A percentile compares a stretch with the other conserved stretches of the same genome.
Conservation (phyloP, 2,329 filamentous ascomycete genomes). For the Metarhizium humberi region DNA sequence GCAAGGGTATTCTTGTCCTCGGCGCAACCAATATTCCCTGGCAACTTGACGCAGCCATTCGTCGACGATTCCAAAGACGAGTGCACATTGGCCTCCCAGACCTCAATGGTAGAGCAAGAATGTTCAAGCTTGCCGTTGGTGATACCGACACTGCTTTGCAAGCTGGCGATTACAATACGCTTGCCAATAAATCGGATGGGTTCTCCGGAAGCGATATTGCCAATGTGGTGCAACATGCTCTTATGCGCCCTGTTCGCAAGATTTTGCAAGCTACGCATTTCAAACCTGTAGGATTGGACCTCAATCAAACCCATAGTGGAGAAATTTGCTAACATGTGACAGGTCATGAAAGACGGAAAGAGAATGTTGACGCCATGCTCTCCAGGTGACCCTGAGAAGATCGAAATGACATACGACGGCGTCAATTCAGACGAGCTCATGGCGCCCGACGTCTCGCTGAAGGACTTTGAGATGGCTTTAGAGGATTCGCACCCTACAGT, state of each 20-base stretch:
- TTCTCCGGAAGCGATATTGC: constrained; percentile 95
- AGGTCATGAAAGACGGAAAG: constrained; percentile 62
- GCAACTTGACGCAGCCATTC: constrained; percentile 94
- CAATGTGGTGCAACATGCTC: constrained; percentile 88
- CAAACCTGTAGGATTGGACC: constrained; percentile 60
- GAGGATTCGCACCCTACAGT: constrained; percentile 85
- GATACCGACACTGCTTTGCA: constrained; percentile 81
- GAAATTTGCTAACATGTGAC: constrained; percentile 8
- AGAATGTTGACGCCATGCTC: constrained; percentile 82
- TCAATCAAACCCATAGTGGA: not conserved
- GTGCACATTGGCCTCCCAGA: constrained; percentile 95
- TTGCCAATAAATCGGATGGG: constrained; percentile 78
- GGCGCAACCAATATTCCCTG: constrained; percentile 98
- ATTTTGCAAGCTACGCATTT: constrained; percentile 98
- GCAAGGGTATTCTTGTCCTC: constrained; percentile 84
- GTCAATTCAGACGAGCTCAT: constrained; percentile 75
- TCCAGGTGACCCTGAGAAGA: constrained; percentile 74
- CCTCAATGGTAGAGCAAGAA: constrained; percentile 72
- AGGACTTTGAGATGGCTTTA: constrained; percentile 90
- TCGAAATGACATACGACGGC: constrained; percentile 90
- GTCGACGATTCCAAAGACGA: constrained; percentile 88
- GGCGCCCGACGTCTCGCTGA: constrained; percentile 76
- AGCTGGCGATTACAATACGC: constrained; percentile 64
- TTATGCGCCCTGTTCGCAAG: constrained; percentile 96
- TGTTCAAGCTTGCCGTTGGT: constrained; percentile 95